Evolutionary conservation across 108 stramenopile genomes (phyloP).

Genomic region (Cyclotella kingstonii): DNA sequence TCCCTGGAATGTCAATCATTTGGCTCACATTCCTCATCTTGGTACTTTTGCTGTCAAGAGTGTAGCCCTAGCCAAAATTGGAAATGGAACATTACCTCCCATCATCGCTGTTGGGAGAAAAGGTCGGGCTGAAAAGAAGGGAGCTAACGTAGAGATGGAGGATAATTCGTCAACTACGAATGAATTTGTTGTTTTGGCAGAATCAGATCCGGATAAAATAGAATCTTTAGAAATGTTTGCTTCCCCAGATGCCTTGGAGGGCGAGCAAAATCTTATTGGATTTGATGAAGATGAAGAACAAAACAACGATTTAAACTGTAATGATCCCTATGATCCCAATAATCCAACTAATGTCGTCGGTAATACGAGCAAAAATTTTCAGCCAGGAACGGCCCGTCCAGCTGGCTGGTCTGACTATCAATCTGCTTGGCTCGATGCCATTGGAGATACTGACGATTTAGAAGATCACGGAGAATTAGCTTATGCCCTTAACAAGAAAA

Average conservation of each 20-base stretch:
- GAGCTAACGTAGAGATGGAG: conserved; percentile 29
- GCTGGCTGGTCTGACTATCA: conserved; percentile 96
- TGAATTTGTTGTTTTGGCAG: conserved; percentile 20
- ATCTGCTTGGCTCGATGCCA: conserved; percentile 92
- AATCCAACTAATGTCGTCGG: conserved; percentile 46
- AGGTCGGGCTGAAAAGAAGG: conserved; percentile 26
- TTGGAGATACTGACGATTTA: conserved; percentile 63
- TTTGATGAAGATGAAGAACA: conserved; percentile 83
- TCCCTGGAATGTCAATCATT: conserved; percentile 81
- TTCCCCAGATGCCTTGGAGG: conserved; percentile 88
- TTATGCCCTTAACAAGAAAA: conserved; percentile 73
- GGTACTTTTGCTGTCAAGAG: conserved; percentile 86
- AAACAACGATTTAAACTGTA: conserved; percentile 40
- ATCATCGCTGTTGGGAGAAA: conserved; percentile 40
- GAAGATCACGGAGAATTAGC: conserved; percentile 84
- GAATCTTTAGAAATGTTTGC: conserved; percentile 90
- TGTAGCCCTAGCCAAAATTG: conserved; percentile 28
- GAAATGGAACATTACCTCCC: conserved; percentile 33
- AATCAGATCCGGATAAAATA: conserved; percentile 53
- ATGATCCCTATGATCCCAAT: too few relatives aligned
- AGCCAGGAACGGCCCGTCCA: conserved; percentile 57
- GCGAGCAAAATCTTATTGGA: conserved; percentile 98
- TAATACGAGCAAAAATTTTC: conserved; percentile 26
- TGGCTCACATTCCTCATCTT: conserved; percentile 86
- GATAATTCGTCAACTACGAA: conserved; percentile 12